Evolutionary conservation across 495 filamentous ascomycete species (phyloP).

Genomic region (Xylaria acuta): DNA sequence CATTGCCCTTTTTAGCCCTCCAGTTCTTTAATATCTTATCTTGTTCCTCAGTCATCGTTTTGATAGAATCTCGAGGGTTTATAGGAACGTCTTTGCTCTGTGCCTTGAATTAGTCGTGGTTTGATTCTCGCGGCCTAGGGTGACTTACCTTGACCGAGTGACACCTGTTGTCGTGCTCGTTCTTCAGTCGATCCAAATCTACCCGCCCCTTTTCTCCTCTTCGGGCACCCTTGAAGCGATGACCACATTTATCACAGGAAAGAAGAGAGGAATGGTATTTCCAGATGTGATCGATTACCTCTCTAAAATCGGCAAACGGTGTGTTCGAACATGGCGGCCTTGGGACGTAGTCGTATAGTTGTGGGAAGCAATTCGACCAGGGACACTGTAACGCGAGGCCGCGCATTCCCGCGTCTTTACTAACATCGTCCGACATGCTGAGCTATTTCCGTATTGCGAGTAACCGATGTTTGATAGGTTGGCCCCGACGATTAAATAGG

Average conservation of each 20-base stretch:
- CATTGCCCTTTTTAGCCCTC: not conserved
- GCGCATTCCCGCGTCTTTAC: not conserved
- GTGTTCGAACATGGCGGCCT: not conserved
- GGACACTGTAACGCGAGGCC: conserved; percentile 16
- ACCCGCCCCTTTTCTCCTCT: not conserved
- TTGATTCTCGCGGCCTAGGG: not conserved
- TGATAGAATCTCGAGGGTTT: not conserved
- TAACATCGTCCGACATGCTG: conserved; percentile 3
- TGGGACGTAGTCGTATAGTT: not conserved
- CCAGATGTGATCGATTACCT: conserved; percentile 11
- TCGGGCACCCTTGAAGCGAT: not conserved
- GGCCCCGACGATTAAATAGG: too few species aligned
- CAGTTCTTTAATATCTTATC: not conserved
- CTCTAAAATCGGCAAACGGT: conserved; percentile 1
- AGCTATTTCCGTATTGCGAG: not conserved
- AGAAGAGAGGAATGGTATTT: conserved; percentile 21
- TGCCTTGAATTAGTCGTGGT: not conserved
- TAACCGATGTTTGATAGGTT: too few species aligned
- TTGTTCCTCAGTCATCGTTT: conserved; percentile 18
- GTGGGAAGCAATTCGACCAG: conserved; percentile 23
- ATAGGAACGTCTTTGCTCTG: not conserved
- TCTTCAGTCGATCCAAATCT: not conserved
- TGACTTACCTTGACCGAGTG: not conserved
- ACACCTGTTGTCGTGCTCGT: not conserved
- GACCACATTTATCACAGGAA: not conserved